Evolutionary conservation across 2,329 filamentous ascomycete species (phyloP).

Genomic region (Fusarium denticulatum): DNA sequence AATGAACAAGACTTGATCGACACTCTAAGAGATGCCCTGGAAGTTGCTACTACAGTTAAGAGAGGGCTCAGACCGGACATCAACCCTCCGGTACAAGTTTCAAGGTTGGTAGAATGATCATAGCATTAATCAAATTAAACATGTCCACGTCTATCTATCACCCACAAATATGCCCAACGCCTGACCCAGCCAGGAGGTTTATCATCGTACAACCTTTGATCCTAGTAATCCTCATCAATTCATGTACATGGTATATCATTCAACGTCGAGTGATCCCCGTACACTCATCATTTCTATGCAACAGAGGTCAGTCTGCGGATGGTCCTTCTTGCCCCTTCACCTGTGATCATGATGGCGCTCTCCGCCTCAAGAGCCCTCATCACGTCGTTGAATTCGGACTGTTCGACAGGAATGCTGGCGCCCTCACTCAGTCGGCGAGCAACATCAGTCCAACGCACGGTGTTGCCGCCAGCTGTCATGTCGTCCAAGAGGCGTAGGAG

Average conservation of each 20-base stretch:
- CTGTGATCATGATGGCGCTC: conserved; percentile 80
- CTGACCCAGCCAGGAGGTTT: conserved; percentile 30
- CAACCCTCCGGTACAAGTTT: neutral
- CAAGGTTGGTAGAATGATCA: neutral
- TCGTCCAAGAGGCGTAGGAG: conserved; percentile 82
- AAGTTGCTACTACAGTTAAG: conserved; percentile 35
- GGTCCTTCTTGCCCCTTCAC: conserved; percentile 84
- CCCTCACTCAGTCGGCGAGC: conserved; percentile 77
- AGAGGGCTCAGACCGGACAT: neutral
- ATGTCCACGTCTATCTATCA: conserved; percentile 28
- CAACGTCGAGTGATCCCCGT: conserved; percentile 23
- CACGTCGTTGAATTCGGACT: conserved; percentile 83
- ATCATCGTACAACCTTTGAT: conserved; percentile 16
- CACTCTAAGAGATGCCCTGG: conserved; percentile 49
- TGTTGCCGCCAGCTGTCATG: conserved; percentile 73
- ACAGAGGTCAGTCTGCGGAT: conserved; percentile 75
- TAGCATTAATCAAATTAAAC: conserved; percentile 24
- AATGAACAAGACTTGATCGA: conserved; percentile 54
- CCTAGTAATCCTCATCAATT: conserved; percentile 16
- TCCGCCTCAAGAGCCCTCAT: conserved; percentile 85
- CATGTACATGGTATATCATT: conserved; percentile 41
- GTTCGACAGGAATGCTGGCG: conserved; percentile 76
- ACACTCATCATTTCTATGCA: conserved; percentile 11
- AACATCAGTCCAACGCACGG: conserved; percentile 82
- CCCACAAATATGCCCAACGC: conserved; percentile 39